These are phyloP conservation scores for Neocatenulostroma microsporum DNA, from an alignment of 2,329 filamentous ascomycete genomes.

Conservation along the genomic window DNA sequence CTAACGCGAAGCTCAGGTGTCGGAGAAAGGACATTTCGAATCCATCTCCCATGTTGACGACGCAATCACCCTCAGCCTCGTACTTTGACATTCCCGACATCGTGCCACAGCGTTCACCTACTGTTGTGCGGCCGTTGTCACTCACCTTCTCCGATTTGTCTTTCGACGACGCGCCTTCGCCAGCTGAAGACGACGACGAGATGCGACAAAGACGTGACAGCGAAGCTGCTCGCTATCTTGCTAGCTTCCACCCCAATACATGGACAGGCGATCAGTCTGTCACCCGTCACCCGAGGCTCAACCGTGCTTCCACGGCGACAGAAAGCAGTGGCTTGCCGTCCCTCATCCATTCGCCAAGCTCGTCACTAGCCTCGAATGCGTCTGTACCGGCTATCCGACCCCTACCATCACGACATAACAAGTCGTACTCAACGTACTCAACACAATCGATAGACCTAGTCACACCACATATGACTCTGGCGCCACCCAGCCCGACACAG, in stretches of 20 bases:
- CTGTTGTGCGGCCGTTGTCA: constrained; percentile 29
- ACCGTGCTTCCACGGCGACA: constrained; percentile 17
- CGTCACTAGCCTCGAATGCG: constrained; percentile 34
- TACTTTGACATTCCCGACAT: constrained; percentile 33
- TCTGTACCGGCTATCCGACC: constrained; percentile 38
- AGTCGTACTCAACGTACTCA: constrained; percentile 34
- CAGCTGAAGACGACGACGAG: constrained; percentile 6
- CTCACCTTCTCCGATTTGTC: constrained; percentile 37
- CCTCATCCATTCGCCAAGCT: constrained; percentile 40
- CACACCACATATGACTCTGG: constrained; percentile 25
- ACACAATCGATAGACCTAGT: constrained; percentile 36
- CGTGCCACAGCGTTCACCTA: constrained; percentile 41
- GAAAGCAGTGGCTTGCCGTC: constrained; percentile 36
- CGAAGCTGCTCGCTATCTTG: background rate
- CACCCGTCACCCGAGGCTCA: constrained; percentile 1
- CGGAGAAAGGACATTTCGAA: constrained; percentile 35
- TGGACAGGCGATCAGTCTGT: background rate
- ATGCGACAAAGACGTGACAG: background rate
- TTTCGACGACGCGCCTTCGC: constrained; percentile 16
- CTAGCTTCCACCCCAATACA: background rate
- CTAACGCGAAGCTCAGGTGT: constrained; percentile 30
- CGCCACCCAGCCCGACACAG: constrained; percentile 17
- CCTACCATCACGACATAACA: constrained; percentile 33
- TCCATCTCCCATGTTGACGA: constrained; percentile 9
- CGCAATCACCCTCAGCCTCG: constrained; percentile 22